Percentiles rank a stretch among this genome's conserved stretches.
These are phyloP conservation scores for Lenwebbia sp. DNA, from an alignment of 345 rosid species.

Conservation along the genomic window DNA sequence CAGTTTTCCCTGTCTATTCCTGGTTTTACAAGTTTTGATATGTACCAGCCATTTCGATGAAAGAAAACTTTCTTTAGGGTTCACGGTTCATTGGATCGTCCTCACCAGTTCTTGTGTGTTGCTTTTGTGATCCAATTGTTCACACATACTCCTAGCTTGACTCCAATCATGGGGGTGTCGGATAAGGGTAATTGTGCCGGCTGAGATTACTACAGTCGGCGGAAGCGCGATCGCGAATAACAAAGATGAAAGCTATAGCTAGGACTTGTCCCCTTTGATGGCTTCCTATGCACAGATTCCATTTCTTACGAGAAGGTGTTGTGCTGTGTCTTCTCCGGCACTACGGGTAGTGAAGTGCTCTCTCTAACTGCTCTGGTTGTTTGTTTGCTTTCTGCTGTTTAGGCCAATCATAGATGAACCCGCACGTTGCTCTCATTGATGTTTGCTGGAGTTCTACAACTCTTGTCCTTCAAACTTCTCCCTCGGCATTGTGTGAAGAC, in stretches of 20 bases:
- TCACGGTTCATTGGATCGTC: background rate
- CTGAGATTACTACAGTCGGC: background rate
- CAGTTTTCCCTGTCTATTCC: background rate
- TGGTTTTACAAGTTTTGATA: background rate
- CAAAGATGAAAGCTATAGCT: background rate
- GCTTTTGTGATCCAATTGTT: background rate
- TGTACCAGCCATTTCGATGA: background rate
- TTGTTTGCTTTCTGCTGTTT: background rate
- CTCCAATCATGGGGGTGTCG: background rate
- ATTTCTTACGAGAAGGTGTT: background rate
- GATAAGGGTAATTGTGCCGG: background rate
- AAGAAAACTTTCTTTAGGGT: background rate
- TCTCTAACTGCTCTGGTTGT: background rate
- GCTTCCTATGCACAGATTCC: background rate
- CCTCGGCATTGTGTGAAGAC: background rate
- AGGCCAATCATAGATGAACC: background rate
- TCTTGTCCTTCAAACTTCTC: background rate
- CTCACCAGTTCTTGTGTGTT: background rate
- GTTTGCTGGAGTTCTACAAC: background rate
- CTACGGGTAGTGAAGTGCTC: background rate
- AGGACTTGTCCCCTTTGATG: background rate
- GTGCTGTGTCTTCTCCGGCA: background rate
- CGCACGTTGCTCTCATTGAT: background rate
- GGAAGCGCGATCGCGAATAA: background rate
- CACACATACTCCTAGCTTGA: background rate